These are phyloP conservation scores for Podaxis sp. DNA, from an alignment of 768 basidiomycete species.

Conservation along the genomic window DNA sequence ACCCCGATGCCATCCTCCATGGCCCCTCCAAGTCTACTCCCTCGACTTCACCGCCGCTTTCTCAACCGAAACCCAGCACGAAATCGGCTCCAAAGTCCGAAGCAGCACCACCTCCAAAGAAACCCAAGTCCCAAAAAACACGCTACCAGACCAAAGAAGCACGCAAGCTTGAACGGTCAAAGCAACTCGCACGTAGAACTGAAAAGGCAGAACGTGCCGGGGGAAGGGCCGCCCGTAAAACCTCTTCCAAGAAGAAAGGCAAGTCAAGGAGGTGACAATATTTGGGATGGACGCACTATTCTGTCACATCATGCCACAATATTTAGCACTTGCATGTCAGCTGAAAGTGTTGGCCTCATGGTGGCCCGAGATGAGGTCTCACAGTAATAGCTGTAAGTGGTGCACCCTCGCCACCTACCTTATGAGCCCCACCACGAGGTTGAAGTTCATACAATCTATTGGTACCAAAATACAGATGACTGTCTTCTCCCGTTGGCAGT, in stretches of 20 bases:
- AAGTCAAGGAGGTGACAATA: conserved; percentile 14
- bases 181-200: conserved; percentile 17
- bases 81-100: conserved; percentile 7
- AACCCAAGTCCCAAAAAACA: conserved; percentile 17
- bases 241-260: conserved; percentile 5
- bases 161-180: conserved; percentile 16
- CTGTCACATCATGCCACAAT: background rate
- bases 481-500: background rate
- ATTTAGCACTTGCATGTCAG: background rate
- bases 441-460: background rate
- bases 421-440: background rate
- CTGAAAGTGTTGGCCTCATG: background rate
- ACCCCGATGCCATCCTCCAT: conserved; percentile 61
- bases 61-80: conserved; percentile 8
- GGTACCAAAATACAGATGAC: background rate
- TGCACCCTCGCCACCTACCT: background rate
- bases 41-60: conserved; percentile 1
- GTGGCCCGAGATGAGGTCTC: background rate
- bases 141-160: conserved; percentile 19
- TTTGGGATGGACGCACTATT: background rate
- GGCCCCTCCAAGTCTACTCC: conserved; percentile 30
- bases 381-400: background rate
- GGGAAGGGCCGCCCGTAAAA: conserved; percentile 12
- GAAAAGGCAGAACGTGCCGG: conserved; percentile 19
- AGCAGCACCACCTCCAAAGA: conserved; percentile 1